Conservation (phyloP, 2,329 filamentous ascomycete genomes). For the Apiospora sp. region DNA sequence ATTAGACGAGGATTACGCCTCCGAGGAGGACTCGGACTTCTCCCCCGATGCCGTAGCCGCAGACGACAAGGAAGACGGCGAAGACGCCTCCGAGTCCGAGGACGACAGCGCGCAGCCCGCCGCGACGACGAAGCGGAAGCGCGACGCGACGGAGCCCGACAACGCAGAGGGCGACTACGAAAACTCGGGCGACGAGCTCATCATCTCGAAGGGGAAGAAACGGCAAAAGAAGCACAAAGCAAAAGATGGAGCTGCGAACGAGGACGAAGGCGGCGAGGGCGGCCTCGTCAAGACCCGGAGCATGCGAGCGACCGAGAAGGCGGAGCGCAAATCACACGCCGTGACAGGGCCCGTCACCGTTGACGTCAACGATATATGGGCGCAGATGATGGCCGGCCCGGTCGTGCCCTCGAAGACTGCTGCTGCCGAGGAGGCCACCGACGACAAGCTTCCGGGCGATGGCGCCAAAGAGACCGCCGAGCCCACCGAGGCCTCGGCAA, state of each 20-base stretch:
- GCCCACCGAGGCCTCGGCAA: slow-evolving; percentile 29
- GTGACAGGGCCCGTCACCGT: slow-evolving; percentile 69
- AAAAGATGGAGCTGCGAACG: slow-evolving; percentile 53
- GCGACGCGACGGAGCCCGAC: slow-evolving; percentile 41
- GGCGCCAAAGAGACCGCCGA: background rate
- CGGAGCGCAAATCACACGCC: slow-evolving; percentile 61
- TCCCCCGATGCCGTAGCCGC: slow-evolving; percentile 62
- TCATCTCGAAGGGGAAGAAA: slow-evolving; percentile 70
- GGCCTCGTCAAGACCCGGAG: slow-evolving; percentile 76
- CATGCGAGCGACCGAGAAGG: slow-evolving; percentile 72
- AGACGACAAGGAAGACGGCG: slow-evolving; percentile 50
- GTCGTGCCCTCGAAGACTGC: slow-evolving; percentile 39
- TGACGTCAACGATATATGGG: slow-evolving; percentile 76
- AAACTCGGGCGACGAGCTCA: slow-evolving; percentile 76
- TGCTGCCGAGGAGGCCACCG: background rate
- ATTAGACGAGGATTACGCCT: slow-evolving; percentile 65
- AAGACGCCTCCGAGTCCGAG: slow-evolving; percentile 61
- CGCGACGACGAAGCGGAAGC: slow-evolving; percentile 44
- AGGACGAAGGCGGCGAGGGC: slow-evolving; percentile 66
- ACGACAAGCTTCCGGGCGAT: background rate
- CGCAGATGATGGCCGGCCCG: slow-evolving; percentile 65
- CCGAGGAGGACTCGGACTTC: slow-evolving; percentile 78
- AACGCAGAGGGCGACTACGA: slow-evolving; percentile 60
- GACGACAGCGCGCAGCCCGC: slow-evolving; percentile 38
- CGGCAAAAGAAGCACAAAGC: slow-evolving; percentile 56